Conservation (phyloP, 306 rosid genomes). For the Quillaja saponaria region DNA sequence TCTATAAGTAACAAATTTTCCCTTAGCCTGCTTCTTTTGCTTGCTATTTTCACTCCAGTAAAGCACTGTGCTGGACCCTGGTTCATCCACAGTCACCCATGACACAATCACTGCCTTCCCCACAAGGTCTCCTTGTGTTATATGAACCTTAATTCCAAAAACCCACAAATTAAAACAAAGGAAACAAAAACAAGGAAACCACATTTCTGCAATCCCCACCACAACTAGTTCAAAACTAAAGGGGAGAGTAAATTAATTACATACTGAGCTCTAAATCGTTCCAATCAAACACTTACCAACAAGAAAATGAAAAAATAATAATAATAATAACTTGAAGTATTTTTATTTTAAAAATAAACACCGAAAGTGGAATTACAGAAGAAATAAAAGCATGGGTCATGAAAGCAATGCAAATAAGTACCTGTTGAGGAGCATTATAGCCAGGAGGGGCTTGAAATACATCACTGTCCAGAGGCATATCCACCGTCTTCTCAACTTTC, state of each 20-base stretch:
- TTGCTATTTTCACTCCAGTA: conserved; percentile 50
- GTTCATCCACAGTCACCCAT: conserved; percentile 66
- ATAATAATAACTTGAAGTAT: no score
- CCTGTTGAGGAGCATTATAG: conserved; percentile 80
- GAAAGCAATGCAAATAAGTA: conserved; percentile 8
- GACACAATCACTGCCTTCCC: conserved; percentile 72
- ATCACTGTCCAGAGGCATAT: conserved; percentile 73
- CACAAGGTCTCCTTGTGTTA: conserved; percentile 78
- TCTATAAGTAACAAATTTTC: conserved; percentile 43
- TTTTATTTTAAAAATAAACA: no score
- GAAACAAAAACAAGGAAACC: neutral
- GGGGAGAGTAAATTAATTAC: neutral
- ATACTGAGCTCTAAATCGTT: neutral
- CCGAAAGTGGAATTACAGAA: neutral
- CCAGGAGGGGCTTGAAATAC: conserved; percentile 62
- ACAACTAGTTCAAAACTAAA: no score
- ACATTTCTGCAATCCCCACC: no score
- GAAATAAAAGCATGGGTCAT: neutral
- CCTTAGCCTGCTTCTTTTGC: conserved; percentile 38
- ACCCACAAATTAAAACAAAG: conserved; percentile 13
- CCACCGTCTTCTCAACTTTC: conserved; percentile 44
- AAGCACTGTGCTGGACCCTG: conserved; percentile 57
- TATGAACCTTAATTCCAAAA: conserved; percentile 60
- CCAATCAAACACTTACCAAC: neutral
- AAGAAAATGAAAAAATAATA: neutral